A percentile compares a stretch with the other conserved stretches of the same genome.
These are phyloP conservation scores for Isoetes taiwanensis DNA, from an alignment of 75 land plant species.

Conservation along the genomic window DNA sequence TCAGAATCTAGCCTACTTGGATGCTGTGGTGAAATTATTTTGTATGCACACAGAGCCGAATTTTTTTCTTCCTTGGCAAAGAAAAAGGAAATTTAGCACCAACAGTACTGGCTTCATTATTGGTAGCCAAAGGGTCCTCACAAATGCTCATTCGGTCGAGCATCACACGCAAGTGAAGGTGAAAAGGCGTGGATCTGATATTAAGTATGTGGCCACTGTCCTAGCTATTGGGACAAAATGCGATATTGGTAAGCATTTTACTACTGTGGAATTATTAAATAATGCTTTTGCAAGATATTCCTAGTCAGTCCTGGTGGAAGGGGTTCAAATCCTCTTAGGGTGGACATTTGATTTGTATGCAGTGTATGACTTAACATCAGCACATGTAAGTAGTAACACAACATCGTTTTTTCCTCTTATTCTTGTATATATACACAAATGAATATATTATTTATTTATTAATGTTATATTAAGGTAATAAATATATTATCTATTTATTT, in stretches of 20 bases:
- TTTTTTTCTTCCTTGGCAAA: slow-evolving; percentile 6
- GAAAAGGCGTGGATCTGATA: slow-evolving; percentile 5
- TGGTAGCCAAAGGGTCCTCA: not conserved
- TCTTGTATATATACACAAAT: too few relatives aligned
- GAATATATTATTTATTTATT: too few relatives aligned
- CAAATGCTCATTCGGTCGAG: slow-evolving; percentile 7
- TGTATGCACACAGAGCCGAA: slow-evolving; percentile 5
- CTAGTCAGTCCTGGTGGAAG: too few relatives aligned
- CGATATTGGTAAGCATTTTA: slow-evolving; percentile 7
- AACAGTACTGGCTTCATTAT: slow-evolving; percentile 6
- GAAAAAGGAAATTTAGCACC: slow-evolving; percentile 5
- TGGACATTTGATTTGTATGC: too few relatives aligned
- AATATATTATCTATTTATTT: too few relatives aligned
- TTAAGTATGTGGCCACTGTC: not conserved
- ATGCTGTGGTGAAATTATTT: slow-evolving; percentile 1
- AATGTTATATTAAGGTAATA: too few relatives aligned
- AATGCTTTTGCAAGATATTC: too few relatives aligned
- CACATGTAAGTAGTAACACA: too few relatives aligned
- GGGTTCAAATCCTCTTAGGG: too few relatives aligned
- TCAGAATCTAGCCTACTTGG: not conserved
- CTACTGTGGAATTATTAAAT: too few relatives aligned
- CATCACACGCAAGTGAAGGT: slow-evolving; percentile 5
- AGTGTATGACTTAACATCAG: too few relatives aligned
- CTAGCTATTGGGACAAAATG: slow-evolving; percentile 3
- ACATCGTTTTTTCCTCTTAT: too few relatives aligned